Base-by-base conservation (phyloP, 768 basidiomycete species). In the Pholiota conissans region DNA sequence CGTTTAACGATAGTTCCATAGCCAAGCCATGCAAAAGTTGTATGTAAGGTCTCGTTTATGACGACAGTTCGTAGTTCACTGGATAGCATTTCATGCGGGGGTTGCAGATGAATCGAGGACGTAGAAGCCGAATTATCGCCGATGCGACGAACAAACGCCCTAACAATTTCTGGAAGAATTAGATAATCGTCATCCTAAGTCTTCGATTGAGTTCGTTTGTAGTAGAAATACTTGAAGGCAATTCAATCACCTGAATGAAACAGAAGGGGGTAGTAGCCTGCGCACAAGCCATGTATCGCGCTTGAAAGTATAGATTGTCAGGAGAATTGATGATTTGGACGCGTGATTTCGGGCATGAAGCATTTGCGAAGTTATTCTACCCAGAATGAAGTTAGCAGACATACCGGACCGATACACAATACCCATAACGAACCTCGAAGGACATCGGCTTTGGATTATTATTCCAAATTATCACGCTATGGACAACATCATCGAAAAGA, bases 151-250 rank as follows among this genome's bases (percentile, higher is more conserved):
- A 77, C 76, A n/a, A 89, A 73, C 0, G 80, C 66, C 30, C 73
- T 73, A 56, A 89, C 79, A 29, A 86, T 74, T 60, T 85, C 81
- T 7, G 87, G 82, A 28, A 74, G 68, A 48, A 90, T 66, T 20
- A 89, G 72, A 65, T 83, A 89, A 67, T 88, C 88, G 63, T 90
- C 87, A 63, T 89, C 87, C 87, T 88, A 57, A 10, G 46, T 34
- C 9, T 24, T 20, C 18, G 47, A 22, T 28, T 30, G 35, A 62
- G 47, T 56, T 39, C 10, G 30, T 45, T 49, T 14, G 37, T 57
- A 11, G 55, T 37, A 20, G 10, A 13, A 56, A 22, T 29, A 30
- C 30, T 13, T 32, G 35, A 52, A 49, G 39, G 39, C 30, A 32
- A 14, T 28, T 27, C 16, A 49, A 30, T 14, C 52, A 84, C 85